phyloP scores from a whole-genome alignment of 73 alveolate species.

The Symbiodinium natans region DNA sequence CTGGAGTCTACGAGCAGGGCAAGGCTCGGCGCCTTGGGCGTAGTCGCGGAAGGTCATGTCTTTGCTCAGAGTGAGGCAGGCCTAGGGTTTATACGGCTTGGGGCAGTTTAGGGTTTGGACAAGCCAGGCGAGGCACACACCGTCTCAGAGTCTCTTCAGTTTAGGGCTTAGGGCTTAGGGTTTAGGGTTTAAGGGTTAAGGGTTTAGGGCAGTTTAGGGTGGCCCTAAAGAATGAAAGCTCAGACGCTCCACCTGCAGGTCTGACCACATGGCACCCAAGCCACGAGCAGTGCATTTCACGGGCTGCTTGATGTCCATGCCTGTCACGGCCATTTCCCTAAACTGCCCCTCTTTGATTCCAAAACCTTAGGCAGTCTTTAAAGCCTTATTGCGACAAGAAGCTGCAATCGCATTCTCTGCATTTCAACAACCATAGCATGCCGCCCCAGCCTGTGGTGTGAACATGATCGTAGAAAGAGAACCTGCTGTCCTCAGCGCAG shows the following conservation, averaged over 20 bases:
- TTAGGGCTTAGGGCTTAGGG: no score
- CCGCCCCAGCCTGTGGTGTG: not conserved
- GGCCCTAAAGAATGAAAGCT: no score
- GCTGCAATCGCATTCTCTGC: not conserved
- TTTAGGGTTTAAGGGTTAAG: no score
- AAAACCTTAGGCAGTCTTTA: not conserved
- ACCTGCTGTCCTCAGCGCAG: not conserved
- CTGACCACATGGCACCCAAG: no score
- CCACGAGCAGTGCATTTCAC: not conserved
- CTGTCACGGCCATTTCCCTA: not conserved
- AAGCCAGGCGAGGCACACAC: not conserved
- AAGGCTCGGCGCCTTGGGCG: not conserved
- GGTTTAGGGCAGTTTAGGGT: no score
- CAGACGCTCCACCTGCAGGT: no score
- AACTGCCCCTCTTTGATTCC: no score
- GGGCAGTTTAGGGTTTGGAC: no score
- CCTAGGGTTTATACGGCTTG: no score
- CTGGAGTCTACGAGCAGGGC: no score
- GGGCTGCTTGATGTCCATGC: slow-evolving; percentile 16
- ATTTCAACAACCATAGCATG: not conserved
- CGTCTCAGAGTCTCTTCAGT: no score
- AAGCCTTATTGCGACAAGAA: no score
- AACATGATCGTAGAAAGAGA: not conserved
- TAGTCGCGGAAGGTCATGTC: slow-evolving; percentile 12
- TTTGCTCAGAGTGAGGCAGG: not conserved